Base-by-base conservation (phyloP, 305 asterid genomes). In the Striga hermonthica region DNA sequence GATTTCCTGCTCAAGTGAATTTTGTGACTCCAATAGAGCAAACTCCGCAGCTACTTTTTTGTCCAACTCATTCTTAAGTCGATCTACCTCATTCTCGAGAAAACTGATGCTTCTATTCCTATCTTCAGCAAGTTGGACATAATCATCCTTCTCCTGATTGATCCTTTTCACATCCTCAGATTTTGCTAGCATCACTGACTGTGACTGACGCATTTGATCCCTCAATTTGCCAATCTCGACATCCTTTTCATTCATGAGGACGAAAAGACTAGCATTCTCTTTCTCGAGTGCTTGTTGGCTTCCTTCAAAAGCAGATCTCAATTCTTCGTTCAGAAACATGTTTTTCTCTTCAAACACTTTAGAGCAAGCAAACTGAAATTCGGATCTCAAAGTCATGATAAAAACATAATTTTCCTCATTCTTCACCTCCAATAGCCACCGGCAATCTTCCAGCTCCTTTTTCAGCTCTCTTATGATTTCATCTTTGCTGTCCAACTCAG, bases 351-450 rank as follows among this genome's bases (percentile, higher is more conserved):
- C 72, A 62, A 58, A 52, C 67, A 74, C 55, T 69, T 78, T 69
- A 8, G 76, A 67, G 68, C 53, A 72, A 66, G 77, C 62, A 72
- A n/a, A 63, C 55, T 59, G 11, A 45, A 79, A 67, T 61, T 79
- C 79, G 39, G 83, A 84, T 76, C 72, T 77, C 72, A 84, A 68
- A 16, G 75, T 78, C 70, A 68, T 28, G 53, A 64, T 37, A 64
- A 74, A 58, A 52, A 65, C 38, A 59, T 45, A 73, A 22, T 53
- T 60, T 69, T 80, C 85, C 57, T 76, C 80, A 37, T 66, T 65
- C 47, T 79, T 77, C 47, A 72, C 72, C 65, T 78, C 79, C 72
- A 69, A 62, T 22, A 64, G 64, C 34, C 57, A 57, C 57, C 69
- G 60, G 66, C 66, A 63, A 56, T 62, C 73, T 66, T 77, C 84